phyloP scores from a whole-genome alignment of 495 filamentous ascomycete genomes.

The Beverwykella pulmonaria region DNA sequence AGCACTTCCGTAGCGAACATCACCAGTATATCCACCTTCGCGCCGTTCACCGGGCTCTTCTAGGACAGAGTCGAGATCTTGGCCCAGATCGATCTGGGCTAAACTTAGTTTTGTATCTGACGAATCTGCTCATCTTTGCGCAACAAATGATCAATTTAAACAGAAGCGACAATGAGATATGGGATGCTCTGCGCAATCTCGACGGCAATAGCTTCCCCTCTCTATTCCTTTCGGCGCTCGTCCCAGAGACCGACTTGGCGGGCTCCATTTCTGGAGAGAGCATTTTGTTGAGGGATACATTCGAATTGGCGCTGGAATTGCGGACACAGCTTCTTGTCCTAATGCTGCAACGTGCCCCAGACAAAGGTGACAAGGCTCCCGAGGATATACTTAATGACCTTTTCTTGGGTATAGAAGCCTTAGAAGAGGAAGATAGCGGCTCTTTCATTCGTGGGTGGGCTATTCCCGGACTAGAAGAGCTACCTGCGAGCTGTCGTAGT shows the following conservation, averaged over 20 bases:
- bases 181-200: conserved; percentile 34
- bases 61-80: conserved; percentile 28
- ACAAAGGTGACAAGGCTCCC: conserved; percentile 40
- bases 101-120: conserved; percentile 47
- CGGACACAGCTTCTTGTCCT: conserved; percentile 48
- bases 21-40: conserved; percentile 39
- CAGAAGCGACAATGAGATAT: conserved; percentile 18
- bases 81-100: conserved; percentile 36
- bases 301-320: conserved; percentile 47
- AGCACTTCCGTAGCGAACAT: conserved; percentile 38
- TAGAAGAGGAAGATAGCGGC: neutral
- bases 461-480: conserved; percentile 10
- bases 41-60: conserved; percentile 37
- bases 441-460: conserved; percentile 22
- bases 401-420: conserved; percentile 6
- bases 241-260: neutral
- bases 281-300: conserved; percentile 41
- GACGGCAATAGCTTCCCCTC: conserved; percentile 43
- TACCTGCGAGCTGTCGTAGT: neutral
- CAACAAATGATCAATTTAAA: conserved; percentile 38
- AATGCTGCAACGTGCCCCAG: conserved; percentile 24
- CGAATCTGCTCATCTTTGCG: conserved; percentile 50
- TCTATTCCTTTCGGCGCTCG: conserved; percentile 41
- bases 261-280: conserved; percentile 33
- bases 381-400: conserved; percentile 33